phyloP scores from a whole-genome alignment of 2,329 filamentous ascomycete genomes.

The Coleophoma crateriformis region DNA sequence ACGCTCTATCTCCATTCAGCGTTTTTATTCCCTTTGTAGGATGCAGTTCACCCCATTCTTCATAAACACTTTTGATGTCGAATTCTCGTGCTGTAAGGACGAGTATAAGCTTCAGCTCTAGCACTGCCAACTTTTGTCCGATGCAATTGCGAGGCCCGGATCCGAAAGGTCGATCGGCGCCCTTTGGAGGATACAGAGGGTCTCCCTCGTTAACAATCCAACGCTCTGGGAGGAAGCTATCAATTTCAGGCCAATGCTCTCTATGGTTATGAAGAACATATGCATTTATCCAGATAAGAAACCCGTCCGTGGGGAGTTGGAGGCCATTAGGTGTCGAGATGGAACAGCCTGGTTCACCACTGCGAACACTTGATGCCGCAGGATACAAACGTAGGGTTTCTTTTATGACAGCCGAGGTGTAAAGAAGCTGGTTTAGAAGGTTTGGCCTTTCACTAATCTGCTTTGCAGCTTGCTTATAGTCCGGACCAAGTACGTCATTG shows the following conservation, averaged over 20 bases:
- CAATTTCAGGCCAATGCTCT: slow-evolving; percentile 33
- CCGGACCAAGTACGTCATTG: slow-evolving; percentile 10
- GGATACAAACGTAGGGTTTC: slow-evolving; percentile 13
- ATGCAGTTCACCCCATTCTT: slow-evolving; percentile 10
- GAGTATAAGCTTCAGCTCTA: slow-evolving; percentile 40
- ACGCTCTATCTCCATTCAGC: slow-evolving; percentile 7
- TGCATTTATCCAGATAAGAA: slow-evolving; percentile 9
- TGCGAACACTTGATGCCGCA: slow-evolving; percentile 27
- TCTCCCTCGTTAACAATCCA: slow-evolving; percentile 29
- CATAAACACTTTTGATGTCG: slow-evolving; percentile 36
- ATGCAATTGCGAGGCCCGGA: slow-evolving; percentile 49
- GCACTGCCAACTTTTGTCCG: slow-evolving; percentile 47
- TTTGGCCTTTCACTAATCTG: slow-evolving; percentile 6
- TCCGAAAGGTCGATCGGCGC: slow-evolving; percentile 51
- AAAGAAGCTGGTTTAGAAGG: slow-evolving; percentile 11
- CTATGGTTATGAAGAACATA: slow-evolving; percentile 28
- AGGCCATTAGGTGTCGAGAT: background rate
- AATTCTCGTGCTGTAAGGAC: slow-evolving; percentile 40
- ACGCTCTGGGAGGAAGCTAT: slow-evolving; percentile 41
- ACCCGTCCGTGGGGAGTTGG: slow-evolving; percentile 4
- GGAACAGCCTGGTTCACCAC: background rate
- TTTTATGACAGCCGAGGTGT: slow-evolving; percentile 15
- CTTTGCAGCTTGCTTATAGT: slow-evolving; percentile 2
- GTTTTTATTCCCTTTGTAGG: background rate
- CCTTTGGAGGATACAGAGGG: slow-evolving; percentile 25